Evolutionary conservation across 768 basidiomycete species (phyloP).

Genomic region (Melanogaster broomeanus): DNA sequence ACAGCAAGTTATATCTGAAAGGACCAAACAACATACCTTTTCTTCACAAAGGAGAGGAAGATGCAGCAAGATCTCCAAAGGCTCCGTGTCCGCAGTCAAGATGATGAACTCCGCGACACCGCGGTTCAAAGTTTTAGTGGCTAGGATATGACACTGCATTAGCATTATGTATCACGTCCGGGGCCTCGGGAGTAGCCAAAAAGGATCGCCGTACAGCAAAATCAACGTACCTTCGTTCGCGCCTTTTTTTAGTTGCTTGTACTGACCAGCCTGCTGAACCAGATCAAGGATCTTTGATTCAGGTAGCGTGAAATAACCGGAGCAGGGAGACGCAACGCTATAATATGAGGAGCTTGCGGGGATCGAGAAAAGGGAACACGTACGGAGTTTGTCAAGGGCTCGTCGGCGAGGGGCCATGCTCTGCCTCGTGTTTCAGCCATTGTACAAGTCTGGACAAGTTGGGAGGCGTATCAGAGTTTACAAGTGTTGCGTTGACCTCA

Average conservation of each 20-base stretch:
- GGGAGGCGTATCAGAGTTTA: conserved; percentile 2
- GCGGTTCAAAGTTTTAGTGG: conserved; percentile 97
- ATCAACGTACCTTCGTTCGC: conserved; percentile 87
- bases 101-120: conserved; percentile 98
- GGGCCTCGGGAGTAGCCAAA: background rate
- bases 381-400: conserved; percentile 88
- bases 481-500: conserved; percentile 62
- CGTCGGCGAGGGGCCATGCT: conserved; percentile 88
- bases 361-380: conserved; percentile 23
- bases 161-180: conserved; percentile 1
- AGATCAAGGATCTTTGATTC: conserved; percentile 83
- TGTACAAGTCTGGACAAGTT: conserved; percentile 33
- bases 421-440: conserved; percentile 75
- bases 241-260: conserved; percentile 98
- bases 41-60: conserved; percentile 97
- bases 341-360: background rate
- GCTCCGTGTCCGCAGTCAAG: conserved; percentile 95
- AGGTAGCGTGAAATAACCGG: background rate
- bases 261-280: conserved; percentile 93
- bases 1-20: background rate
- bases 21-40: conserved; percentile 59
- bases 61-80: conserved; percentile 96
- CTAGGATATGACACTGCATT: conserved; percentile 39
- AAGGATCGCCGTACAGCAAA: background rate
- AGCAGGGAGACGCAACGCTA: background rate